phyloP scores from a whole-genome alignment of 2,329 filamentous ascomycete species.

The Alternaria ventricosa region DNA sequence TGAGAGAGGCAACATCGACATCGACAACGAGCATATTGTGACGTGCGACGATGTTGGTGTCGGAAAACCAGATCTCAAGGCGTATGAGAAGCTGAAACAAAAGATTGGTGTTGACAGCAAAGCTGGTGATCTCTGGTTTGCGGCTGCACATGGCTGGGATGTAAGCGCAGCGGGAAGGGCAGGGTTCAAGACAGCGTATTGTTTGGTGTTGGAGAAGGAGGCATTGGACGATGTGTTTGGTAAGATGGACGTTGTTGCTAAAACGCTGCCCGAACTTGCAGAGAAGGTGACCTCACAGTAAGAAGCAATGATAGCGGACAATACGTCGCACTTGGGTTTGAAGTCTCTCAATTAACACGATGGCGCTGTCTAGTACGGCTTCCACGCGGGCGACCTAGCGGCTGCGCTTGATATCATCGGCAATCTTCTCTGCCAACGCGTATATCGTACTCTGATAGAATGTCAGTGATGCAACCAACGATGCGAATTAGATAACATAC shows the following conservation, averaged over 20 bases:
- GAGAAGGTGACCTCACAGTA: neutral
- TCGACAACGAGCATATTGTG: conserved; percentile 60
- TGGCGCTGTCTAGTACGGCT: neutral
- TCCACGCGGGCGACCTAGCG: neutral
- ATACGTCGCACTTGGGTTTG: neutral
- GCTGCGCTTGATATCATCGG: conserved; percentile 25
- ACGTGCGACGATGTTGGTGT: conserved; percentile 58
- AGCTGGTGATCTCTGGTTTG: conserved; percentile 59
- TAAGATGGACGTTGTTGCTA: conserved; percentile 60
- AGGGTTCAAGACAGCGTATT: conserved; percentile 63
- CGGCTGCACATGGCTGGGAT: conserved; percentile 67
- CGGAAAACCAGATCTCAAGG: conserved; percentile 58
- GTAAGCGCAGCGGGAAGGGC: conserved; percentile 59
- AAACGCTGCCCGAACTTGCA: conserved; percentile 58
- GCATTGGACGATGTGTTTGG: conserved; percentile 59
- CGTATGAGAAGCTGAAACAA: conserved; percentile 56
- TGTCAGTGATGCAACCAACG: neutral
- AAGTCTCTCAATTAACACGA: neutral
- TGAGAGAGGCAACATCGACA: conserved; percentile 54
- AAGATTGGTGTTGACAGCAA: conserved; percentile 44
- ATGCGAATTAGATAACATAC: neutral
- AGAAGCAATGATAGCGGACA: neutral
- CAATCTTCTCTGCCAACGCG: conserved; percentile 44
- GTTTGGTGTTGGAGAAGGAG: conserved; percentile 61
- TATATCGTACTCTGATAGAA: conserved; percentile 12